These are phyloP conservation scores for Gypsophila paniculata DNA, from an alignment of 179 eudicot species.

Conservation along the genomic window DNA sequence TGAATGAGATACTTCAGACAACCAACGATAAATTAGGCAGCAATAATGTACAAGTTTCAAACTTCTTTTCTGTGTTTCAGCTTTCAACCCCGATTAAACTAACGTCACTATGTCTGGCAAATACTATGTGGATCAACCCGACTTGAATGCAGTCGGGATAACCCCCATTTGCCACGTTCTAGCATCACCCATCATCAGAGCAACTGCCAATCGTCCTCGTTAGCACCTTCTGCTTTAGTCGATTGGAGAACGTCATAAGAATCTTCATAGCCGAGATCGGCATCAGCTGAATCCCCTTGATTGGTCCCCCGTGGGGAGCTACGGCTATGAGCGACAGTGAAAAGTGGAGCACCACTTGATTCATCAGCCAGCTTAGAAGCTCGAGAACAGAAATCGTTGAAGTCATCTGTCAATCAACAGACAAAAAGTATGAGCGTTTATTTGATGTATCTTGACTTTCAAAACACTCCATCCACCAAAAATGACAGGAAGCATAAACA, in stretches of 20 bases:
- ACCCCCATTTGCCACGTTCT: neutral
- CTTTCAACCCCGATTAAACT: slow-evolving; percentile 13
- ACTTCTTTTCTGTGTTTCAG: neutral
- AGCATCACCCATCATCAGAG: slow-evolving; percentile 35
- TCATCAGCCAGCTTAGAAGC: slow-evolving; percentile 58
- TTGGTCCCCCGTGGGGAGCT: slow-evolving; percentile 27
- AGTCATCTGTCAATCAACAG: slow-evolving; percentile 45
- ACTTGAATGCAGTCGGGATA: no score
- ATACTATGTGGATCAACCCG: neutral
- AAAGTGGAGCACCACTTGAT: slow-evolving; percentile 79
- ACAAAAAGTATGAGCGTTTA: neutral
- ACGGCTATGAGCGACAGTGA: slow-evolving; percentile 56
- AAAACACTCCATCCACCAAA: neutral
- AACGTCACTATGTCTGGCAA: neutral
- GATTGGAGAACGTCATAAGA: slow-evolving; percentile 39
- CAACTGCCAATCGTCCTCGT: slow-evolving; percentile 85
- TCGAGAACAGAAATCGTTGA: slow-evolving; percentile 65
- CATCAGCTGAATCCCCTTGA: slow-evolving; percentile 18
- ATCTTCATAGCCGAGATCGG: slow-evolving; percentile 30
- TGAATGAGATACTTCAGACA: slow-evolving; percentile 13
- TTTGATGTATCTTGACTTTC: neutral
- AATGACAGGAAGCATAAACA: neutral
- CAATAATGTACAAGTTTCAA: slow-evolving; percentile 20
- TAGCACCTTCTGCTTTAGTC: slow-evolving; percentile 31
- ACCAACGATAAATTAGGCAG: slow-evolving; percentile 9